These are phyloP conservation scores for Takakia lepidozioides DNA, from an alignment of 225 moss, liverwort and hornwort genomes.

Conservation along the genomic window DNA sequence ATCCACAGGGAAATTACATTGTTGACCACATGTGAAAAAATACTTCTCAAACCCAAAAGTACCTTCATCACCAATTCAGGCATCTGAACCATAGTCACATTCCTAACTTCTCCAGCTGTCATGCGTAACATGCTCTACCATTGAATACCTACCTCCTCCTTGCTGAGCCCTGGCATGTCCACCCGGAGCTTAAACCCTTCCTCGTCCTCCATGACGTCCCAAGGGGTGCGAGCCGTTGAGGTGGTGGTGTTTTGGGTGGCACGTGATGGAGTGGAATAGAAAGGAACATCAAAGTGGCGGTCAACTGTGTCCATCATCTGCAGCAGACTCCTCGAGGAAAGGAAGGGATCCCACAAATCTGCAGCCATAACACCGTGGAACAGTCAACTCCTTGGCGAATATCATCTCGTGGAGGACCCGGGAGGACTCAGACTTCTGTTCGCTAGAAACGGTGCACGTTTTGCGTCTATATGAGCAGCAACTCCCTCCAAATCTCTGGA, in stretches of 20 bases:
- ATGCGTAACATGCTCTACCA: neutral
- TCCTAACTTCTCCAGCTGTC: neutral
- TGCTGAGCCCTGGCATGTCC: slow-evolving; percentile 69
- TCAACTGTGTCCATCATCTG: slow-evolving; percentile 56
- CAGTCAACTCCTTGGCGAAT: no score
- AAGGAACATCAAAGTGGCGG: slow-evolving; percentile 33
- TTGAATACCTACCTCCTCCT: slow-evolving; percentile 76
- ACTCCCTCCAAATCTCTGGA: no score
- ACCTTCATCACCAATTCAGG: no score
- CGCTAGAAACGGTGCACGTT: no score
- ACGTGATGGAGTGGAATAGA: slow-evolving; percentile 18
- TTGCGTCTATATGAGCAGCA: no score
- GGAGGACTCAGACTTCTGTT: no score
- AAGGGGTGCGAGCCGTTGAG: slow-evolving; percentile 19
- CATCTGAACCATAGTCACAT: no score
- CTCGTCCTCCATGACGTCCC: slow-evolving; percentile 49
- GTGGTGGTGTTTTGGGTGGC: neutral
- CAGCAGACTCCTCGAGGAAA: slow-evolving; percentile 30
- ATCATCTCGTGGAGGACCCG: no score
- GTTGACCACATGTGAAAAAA: no score
- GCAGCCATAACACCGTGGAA: neutral
- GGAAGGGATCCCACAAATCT: slow-evolving; percentile 48
- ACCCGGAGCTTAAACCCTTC: slow-evolving; percentile 54
- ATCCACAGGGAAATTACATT: no score
- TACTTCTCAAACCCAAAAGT: no score